Evolutionary conservation across 495 filamentous ascomycete species (phyloP), one percentile per base, ranked within the genome.

Genomic region (Schizothecium vesticola): DNA sequence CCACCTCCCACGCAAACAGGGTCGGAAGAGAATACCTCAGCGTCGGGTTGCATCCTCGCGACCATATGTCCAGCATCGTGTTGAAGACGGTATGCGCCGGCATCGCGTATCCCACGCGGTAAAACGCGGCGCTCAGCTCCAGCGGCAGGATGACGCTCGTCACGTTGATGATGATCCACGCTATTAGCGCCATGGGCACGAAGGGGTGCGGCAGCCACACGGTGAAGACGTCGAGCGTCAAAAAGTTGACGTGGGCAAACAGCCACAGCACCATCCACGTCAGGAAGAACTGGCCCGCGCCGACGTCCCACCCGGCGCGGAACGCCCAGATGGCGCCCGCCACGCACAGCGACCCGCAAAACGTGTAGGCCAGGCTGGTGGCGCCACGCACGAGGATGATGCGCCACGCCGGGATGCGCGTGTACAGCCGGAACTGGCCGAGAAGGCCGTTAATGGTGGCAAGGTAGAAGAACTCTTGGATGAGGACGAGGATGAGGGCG

Each of bases 381-480:
- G 77, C 28, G 51, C 69, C 71, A 23, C 84, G 84, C 22, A 78
- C 73, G n/a, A 79, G 36, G 59, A 80, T 80, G 62, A 84, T 83
- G 55, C 79, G 78, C 59, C 72, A 73, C 0, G 81, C 76, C 13
- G 71, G 59, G 16, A 84, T 58, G 9, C 68, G 67, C 9, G 71
- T 62, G 71, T 82, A 84, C 31, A 86, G 72, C 13, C 82, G 79
- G 73, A 83, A 83, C 60, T 79, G 72, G 5, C 36, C 70, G 64
- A 80, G 81, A 2, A 87, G 72, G 13, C 78, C 70, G 60, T 80
- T 81, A 66, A 80, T 73, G 13, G 74, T 78, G 43, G 73, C 77
- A 2, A 87, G 74, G 69, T 78, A 87, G 76, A 86, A 86, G 74
- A 87, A 87, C 64, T 85, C 80, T 62, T 85, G 83, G 67, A 86